Evolutionary conservation across 768 basidiomycete species (phyloP).

Genomic region (Pleurotus sapidus): DNA sequence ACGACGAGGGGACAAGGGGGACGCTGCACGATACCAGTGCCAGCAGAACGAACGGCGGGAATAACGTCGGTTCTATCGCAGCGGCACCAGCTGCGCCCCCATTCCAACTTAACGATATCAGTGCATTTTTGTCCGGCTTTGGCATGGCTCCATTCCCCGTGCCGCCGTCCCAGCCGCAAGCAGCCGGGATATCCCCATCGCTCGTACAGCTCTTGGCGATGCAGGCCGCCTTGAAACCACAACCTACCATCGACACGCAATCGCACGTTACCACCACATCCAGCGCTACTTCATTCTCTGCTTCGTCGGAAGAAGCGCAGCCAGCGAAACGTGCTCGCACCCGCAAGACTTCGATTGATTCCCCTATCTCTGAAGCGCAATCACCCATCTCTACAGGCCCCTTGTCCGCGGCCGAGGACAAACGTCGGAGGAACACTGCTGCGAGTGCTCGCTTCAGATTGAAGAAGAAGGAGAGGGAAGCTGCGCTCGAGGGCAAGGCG

Average conservation of each 20-base stretch:
- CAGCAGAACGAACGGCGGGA: conserved; percentile 40
- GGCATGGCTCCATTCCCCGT: conserved; percentile 40
- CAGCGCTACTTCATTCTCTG: conserved; percentile 18
- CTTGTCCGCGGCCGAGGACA: conserved; percentile 73
- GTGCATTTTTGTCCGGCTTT: conserved; percentile 33
- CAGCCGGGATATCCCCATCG: conserved; percentile 42
- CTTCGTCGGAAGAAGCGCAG: conserved; percentile 23
- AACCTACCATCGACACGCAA: conserved; percentile 13
- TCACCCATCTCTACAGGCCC: conserved; percentile 16
- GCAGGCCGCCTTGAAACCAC: conserved; percentile 27
- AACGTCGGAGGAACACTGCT: conserved; percentile 90
- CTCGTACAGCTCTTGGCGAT: conserved; percentile 66
- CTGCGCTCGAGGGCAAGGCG: conserved; percentile 78
- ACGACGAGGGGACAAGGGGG: conserved; percentile 50
- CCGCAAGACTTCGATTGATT: conserved; percentile 44
- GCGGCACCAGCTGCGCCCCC: conserved; percentile 12
- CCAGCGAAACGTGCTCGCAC: conserved; percentile 56
- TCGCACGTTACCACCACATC: conserved; percentile 19
- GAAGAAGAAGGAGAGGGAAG: conserved; percentile 96
- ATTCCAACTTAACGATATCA: conserved; percentile 26
- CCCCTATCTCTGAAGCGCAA: conserved; percentile 23
- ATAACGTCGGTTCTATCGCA: conserved; percentile 24
- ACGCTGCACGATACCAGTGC: conserved; percentile 58
- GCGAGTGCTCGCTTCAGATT: conserved; percentile 91
- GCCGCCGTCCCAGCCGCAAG: conserved; percentile 31